phyloP scores from a whole-genome alignment of 148 eudicot genomes.

The Vaccinium myrtillus region DNA sequence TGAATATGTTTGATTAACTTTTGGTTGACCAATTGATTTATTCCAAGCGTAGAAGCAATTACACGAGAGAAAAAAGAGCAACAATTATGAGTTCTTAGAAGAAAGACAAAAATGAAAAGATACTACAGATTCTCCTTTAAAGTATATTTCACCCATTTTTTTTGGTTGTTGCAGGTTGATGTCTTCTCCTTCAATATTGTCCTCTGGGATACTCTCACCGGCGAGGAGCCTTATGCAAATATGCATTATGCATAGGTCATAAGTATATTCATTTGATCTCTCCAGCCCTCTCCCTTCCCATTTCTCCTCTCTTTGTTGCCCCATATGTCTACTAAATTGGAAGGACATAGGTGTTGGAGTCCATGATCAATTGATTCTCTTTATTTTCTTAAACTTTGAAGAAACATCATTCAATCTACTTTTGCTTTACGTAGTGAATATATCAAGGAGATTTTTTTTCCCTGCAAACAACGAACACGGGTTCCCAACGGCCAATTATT shows the following conservation, averaged over 20 bases:
- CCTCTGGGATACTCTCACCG: slow-evolving; percentile 49
- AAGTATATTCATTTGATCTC: slow-evolving; percentile 21
- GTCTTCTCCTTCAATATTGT: slow-evolving; percentile 54
- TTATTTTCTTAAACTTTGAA: not conserved
- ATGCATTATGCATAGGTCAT: slow-evolving; percentile 46
- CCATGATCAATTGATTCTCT: not conserved
- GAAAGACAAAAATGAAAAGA: not conserved
- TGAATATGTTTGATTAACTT: not conserved
- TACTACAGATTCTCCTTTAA: not conserved
- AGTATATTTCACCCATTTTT: not conserved
- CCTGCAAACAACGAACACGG: not conserved
- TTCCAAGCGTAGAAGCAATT: not conserved
- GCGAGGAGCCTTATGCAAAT: slow-evolving; percentile 51
- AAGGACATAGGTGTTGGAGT: not conserved
- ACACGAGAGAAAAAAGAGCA: not conserved
- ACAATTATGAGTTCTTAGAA: not conserved
- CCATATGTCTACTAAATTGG: slow-evolving; percentile 8
- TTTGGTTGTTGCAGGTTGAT: slow-evolving; percentile 38
- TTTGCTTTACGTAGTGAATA: not conserved
- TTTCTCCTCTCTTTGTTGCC: not conserved
- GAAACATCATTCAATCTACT: not conserved
- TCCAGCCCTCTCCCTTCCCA: not conserved
- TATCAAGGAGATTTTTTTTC: not conserved
- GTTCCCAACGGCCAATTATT: not conserved
- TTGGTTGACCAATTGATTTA: not conserved